Evolutionary conservation across 306 rosid genomes (phyloP), one percentile per base, ranked within the genome.

Genomic region (Clitoria ternatea): DNA sequence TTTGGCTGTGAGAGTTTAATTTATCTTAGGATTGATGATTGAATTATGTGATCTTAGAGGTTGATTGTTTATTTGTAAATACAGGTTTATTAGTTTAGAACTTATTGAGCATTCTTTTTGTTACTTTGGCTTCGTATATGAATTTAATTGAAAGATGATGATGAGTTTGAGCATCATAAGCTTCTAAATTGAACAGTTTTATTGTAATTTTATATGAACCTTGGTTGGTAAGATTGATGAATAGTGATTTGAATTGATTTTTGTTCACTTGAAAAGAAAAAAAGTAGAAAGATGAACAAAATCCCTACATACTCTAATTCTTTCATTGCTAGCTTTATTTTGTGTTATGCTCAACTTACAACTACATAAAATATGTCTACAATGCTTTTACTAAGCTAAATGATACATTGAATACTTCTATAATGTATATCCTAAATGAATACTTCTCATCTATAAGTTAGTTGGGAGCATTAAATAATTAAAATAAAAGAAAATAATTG

Each of bases 71-170:
- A 29, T 18, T 61, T 40, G 66, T 56, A 33, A 70, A 59, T 50
- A 6, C 18, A 30, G 63, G 26, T 32, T 40, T n/a, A n/a, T n/a
- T n/a, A n/a, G n/a, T n/a, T n/a, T 48, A 48, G 66, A 57, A 48
- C 22, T 3, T 13, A 1, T 54, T 4, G 30, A 18, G 2, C 18
- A 14, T 0, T 64, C 29, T 14, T 13, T 12, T 72, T 27, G 50
- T 52, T 80, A 5, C 57, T 69, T 63, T 11, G 67, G 8, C 70
- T 75, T 64, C 49, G 62, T 53, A 39, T 35, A 23, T 27, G 57
- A 30, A 7, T 43, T 59, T n/a, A n/a, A 11, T 47, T 20, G 66
- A 33, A 49, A 32, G 18, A 7, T 68, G 30, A 17, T n/a, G n/a
- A n/a, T 55, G 42, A 39, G 22, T 56, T 44, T 33, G 44, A 37